Base-by-base conservation (phyloP, 768 basidiomycete species). In the Cystofilobasidium capitatum region DNA sequence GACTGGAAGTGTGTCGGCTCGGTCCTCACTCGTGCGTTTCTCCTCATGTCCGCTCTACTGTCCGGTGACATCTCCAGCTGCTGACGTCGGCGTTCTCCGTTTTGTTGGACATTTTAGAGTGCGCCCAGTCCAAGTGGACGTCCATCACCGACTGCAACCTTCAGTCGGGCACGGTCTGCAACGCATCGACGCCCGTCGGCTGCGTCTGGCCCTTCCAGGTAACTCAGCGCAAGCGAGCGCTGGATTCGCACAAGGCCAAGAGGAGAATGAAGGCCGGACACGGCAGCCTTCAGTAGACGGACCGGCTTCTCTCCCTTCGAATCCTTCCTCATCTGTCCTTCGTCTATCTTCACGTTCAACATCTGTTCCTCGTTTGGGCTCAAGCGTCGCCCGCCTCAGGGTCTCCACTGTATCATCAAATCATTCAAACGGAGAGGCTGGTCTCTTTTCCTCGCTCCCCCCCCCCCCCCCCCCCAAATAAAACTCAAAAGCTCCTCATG, bases 151-250 rank as follows among this genome's bases (percentile, higher is more conserved):
- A 68, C 54, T 68, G 66, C 36, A 13, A 39, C 17, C 26, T 39
- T 24, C 66, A 68, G 42, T 40, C 51, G 35, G 66, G 66, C 24
- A 61, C 59, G 40, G 66, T 68, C 33, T 68, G 66, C 65, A 57
- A 51, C 51, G 59, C 66, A 8, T 37, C 61, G 26, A 47, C 51
- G 17, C 66, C 66, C 10, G 37, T 68, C 44, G 66, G 66, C 42
- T 68, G 66, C 57, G 61, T 68, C 54, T 68, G 66, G 66, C 66
- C 66, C 9, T 68, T 39, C 47, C 66, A 68, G 49, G 66, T 54
- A 31, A 16, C 61, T 12, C 5, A 6, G 17, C 51, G 51, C 26
- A 29, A 33, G 29, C 51, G 51, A 12, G 13, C 29, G 29, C 2
- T 55, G 29, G 51, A 26, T 31, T 26, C 29, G 12, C 51, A 55